Conservation (phyloP, 1,284 basidiomycete species). For the Inonotus hispidus region DNA sequence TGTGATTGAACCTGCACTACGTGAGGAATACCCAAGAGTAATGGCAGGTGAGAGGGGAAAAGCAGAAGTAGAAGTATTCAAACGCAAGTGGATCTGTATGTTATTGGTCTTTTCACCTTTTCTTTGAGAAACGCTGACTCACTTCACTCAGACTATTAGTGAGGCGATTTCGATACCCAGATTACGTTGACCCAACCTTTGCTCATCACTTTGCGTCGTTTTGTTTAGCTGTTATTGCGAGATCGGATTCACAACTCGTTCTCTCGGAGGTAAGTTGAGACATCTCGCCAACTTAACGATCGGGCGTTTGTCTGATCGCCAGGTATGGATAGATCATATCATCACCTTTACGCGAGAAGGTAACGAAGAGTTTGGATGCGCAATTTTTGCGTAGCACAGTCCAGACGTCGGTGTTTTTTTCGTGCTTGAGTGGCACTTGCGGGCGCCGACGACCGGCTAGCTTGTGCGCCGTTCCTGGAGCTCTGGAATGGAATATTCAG, state of each 20-base stretch:
- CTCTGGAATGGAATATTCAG: too few species aligned
- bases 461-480: too few species aligned
- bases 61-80: constrained; percentile 70
- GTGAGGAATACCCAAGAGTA: constrained; percentile 54
- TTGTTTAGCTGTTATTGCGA: constrained; percentile 66
- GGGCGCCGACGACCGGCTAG: too few species aligned
- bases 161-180: constrained; percentile 17
- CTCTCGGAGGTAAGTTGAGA: constrained; percentile 51
- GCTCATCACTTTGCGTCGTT: constrained; percentile 4
- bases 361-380: constrained; percentile 44
- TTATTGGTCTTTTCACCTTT: constrained; percentile 23
- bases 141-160: constrained; percentile 37
- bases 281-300: constrained; percentile 1
- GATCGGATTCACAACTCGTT: constrained; percentile 65
- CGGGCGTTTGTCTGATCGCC: constrained; percentile 6
- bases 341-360: constrained; percentile 58
- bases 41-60: constrained; percentile 37
- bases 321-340: constrained; percentile 42
- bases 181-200: neutral
- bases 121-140: neutral
- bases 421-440: too few species aligned
- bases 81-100: constrained; percentile 76
- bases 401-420: neutral
- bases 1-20: constrained; percentile 57
- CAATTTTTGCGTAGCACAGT: constrained; percentile 29